Evolutionary conservation across 306 rosid genomes (phyloP).

Genomic region (Hippophae rhamnoides): DNA sequence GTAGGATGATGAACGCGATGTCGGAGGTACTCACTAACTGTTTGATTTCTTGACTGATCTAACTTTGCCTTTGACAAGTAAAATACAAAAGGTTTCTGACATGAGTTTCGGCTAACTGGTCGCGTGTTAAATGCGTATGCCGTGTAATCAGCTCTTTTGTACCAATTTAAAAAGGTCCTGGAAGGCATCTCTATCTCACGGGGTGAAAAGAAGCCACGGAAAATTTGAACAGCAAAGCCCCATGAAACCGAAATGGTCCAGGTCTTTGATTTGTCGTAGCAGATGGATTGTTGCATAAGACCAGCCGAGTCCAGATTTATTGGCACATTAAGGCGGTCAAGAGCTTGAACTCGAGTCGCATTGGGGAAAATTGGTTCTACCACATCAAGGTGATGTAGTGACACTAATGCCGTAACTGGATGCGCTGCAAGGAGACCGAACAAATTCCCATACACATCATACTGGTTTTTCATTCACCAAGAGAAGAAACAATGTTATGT

Average conservation of each 20-base stretch:
- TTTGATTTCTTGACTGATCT: conserved; percentile 33
- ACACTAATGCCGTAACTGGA: conserved; percentile 84
- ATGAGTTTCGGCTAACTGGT: conserved; percentile 71
- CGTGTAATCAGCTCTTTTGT: conserved; percentile 79
- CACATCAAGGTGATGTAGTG: conserved; percentile 90
- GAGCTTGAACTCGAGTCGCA: conserved; percentile 54
- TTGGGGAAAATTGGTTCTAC: conserved; percentile 96
- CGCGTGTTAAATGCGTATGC: conserved; percentile 98
- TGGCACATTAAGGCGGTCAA: conserved; percentile 53
- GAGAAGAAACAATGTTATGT: not conserved
- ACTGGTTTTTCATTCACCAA: conserved; percentile 36
- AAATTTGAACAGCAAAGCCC: conserved; percentile 85
- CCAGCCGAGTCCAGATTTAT: conserved; percentile 76
- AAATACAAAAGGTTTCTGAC: conserved; percentile 87
- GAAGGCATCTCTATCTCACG: conserved; percentile 96
- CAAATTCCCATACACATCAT: conserved; percentile 88
- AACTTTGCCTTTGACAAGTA: conserved; percentile 48
- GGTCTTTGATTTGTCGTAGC: conserved; percentile 48
- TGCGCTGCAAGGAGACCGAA: conserved; percentile 94
- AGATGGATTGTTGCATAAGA: conserved; percentile 86
- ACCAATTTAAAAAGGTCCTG: conserved; percentile 91
- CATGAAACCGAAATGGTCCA: conserved; percentile 94
- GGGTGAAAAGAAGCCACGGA: conserved; percentile 70
- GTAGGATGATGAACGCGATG: conserved; percentile 52
- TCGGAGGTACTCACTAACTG: conserved; percentile 46